These are phyloP conservation scores for Conticribra guillardii DNA, from an alignment of 108 stramenopile species.

Conservation along the genomic window DNA sequence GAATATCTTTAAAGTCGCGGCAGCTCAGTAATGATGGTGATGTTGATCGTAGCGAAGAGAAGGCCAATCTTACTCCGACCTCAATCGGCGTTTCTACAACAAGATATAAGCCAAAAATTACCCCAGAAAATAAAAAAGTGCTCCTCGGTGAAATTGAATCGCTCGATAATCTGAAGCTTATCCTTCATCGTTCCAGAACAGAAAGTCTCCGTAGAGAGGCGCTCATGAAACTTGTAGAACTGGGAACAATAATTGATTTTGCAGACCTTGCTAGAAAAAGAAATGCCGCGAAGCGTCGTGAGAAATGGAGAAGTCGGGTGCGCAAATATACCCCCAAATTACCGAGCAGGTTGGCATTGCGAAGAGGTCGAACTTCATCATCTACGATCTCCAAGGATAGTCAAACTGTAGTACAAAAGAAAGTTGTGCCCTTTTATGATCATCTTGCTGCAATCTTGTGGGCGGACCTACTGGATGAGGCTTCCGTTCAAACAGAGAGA, in stretches of 20 bases:
- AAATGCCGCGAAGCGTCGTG: constrained; percentile 36
- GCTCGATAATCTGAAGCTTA: constrained; percentile 30
- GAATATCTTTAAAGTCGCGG: no score
- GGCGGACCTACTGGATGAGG: constrained; percentile 39
- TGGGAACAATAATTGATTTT: constrained; percentile 41
- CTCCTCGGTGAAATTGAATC: constrained; percentile 33
- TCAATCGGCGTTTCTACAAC: not conserved
- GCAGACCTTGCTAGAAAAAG: constrained; percentile 40
- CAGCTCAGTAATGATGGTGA: no score
- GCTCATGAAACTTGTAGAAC: constrained; percentile 36
- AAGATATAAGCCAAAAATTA: not conserved
- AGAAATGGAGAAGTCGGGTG: constrained; percentile 38
- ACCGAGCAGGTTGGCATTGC: constrained; percentile 9
- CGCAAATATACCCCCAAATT: constrained; percentile 31
- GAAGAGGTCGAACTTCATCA: constrained; percentile 7
- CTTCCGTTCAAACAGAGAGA: constrained; percentile 35
- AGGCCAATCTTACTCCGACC: not conserved
- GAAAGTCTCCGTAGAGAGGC: constrained; percentile 31
- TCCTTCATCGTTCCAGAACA: constrained; percentile 37
- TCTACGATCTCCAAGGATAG: constrained; percentile 15
- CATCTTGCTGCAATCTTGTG: constrained; percentile 43
- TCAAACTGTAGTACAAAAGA: constrained; percentile 26
- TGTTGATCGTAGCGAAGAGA: not conserved
- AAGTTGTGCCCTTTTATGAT: constrained; percentile 46
- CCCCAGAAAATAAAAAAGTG: not conserved